These are phyloP conservation scores for Podospora pseudoanserina DNA, from an alignment of 495 filamentous ascomycete species.

Conservation along the genomic window DNA sequence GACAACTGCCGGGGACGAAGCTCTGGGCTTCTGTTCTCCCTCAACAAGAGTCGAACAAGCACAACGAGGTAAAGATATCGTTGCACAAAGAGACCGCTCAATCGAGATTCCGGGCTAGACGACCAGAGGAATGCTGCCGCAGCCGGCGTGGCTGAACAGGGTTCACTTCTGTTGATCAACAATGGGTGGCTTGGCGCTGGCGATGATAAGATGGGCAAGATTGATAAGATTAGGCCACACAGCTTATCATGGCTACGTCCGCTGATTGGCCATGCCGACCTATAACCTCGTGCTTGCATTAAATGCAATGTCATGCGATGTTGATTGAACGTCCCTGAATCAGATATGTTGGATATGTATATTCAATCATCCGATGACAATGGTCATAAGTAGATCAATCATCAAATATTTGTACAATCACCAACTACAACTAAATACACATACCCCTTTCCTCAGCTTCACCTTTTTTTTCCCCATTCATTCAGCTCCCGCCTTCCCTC, in stretches of 20 bases:
- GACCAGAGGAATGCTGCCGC: background rate
- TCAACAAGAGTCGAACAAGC: background rate
- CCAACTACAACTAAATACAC: background rate
- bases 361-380: too few relatives aligned
- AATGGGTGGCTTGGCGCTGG: background rate
- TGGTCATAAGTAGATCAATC: background rate
- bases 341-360: too few relatives aligned
- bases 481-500: background rate
- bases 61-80: background rate
- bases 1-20: background rate
- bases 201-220: background rate
- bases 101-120: background rate
- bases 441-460: background rate
- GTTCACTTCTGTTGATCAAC: background rate
- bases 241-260: background rate
- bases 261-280: background rate
- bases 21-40: background rate
- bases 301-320: background rate
- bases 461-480: background rate
- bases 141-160: background rate
- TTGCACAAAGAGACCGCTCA: background rate
- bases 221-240: background rate
- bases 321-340: too few relatives aligned
- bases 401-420: background rate
- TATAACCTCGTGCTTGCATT: background rate